phyloP scores from a whole-genome alignment of 78 protist genomes.

The Cavenderia fasciculata region DNA sequence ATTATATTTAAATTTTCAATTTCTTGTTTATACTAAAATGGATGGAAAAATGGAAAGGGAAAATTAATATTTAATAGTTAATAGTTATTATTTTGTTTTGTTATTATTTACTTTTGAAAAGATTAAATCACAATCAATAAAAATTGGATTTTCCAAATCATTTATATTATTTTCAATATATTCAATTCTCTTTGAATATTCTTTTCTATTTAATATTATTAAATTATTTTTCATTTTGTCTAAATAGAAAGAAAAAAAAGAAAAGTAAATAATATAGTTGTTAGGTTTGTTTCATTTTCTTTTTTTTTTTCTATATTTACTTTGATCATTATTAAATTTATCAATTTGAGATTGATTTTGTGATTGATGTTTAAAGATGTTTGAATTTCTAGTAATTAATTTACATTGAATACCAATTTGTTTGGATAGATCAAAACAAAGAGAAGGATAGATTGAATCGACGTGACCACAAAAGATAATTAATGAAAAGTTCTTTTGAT shows the following conservation, averaged over 20 bases:
- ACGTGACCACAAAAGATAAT: slow-evolving; percentile 45
- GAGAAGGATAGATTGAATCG: slow-evolving; percentile 22
- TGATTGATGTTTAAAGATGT: too few relatives aligned
- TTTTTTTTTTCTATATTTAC: too few relatives aligned
- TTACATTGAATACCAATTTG: slow-evolving; percentile 11
- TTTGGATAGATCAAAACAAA: slow-evolving; percentile 35
- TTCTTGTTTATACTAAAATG: background rate
- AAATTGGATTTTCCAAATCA: background rate
- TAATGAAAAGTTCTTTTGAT: background rate
- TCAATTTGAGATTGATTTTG: too few relatives aligned
- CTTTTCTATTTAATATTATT: background rate
- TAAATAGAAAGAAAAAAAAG: too few relatives aligned
- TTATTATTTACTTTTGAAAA: background rate
- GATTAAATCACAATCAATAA: background rate
- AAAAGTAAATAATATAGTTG: too few relatives aligned
- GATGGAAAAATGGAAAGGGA: background rate
- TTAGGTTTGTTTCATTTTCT: too few relatives aligned
- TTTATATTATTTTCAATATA: background rate
- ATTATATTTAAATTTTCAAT: background rate
- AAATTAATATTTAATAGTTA: too few relatives aligned
- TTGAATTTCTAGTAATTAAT: slow-evolving; percentile 28
- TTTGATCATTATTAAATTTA: too few relatives aligned
- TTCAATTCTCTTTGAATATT: slow-evolving; percentile 1
- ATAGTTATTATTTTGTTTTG: too few relatives aligned
- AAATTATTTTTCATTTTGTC: too few relatives aligned